Evolutionary conservation across 257 asterid genomes (phyloP).

Genomic region (Plantago ovata): DNA sequence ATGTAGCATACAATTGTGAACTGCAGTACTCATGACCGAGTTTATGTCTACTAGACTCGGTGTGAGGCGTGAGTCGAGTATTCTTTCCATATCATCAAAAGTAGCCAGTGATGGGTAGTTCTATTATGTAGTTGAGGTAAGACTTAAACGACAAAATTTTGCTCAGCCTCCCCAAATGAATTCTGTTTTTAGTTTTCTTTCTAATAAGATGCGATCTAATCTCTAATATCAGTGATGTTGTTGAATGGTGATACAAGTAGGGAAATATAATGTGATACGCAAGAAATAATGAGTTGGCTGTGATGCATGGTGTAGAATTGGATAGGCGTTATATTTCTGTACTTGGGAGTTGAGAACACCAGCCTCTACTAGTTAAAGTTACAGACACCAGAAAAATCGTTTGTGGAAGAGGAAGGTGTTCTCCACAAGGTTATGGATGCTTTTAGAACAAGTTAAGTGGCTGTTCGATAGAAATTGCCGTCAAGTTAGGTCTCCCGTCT

Average conservation of each 20-base stretch:
- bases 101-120: slow-evolving; percentile 78
- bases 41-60: too few relatives aligned
- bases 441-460: slow-evolving; percentile 61
- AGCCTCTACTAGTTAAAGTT: too few relatives aligned
- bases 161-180: too few relatives aligned
- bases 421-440: slow-evolving; percentile 77
- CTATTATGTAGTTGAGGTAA: slow-evolving; percentile 80
- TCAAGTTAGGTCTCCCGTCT: background rate
- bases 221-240: slow-evolving; percentile 7
- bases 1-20: too few relatives aligned
- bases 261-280: too few relatives aligned
- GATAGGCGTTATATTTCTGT: too few relatives aligned
- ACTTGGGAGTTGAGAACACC: too few relatives aligned
- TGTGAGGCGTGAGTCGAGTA: too few relatives aligned
- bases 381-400: slow-evolving; percentile 83
- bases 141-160: slow-evolving; percentile 11
- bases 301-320: too few relatives aligned
- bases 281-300: too few relatives aligned
- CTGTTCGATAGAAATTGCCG: slow-evolving; percentile 37
- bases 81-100: too few relatives aligned
- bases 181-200: background rate
- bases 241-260: slow-evolving; percentile 33
- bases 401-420: slow-evolving; percentile 64
- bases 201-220: background rate
- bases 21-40: too few relatives aligned